These are phyloP conservation scores for Nitzschia palea DNA, from an alignment of 108 stramenopile genomes.

Conservation along the genomic window DNA sequence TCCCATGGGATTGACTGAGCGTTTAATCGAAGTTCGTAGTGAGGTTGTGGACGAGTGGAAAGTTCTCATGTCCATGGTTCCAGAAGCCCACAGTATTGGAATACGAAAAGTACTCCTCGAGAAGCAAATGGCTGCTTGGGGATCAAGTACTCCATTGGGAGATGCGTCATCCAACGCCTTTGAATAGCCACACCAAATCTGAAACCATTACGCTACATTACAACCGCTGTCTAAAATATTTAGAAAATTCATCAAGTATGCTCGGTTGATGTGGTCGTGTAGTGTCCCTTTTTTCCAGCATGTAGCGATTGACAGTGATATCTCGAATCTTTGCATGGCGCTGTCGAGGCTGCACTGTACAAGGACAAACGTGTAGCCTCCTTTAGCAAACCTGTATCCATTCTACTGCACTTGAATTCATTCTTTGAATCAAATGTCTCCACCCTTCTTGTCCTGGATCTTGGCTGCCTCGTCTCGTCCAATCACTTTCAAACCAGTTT, in stretches of 20 bases:
- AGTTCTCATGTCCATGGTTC: conserved; percentile 47
- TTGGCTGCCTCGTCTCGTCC: conserved; percentile 65
- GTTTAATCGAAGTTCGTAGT: conserved; percentile 47
- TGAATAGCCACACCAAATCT: too few relatives aligned
- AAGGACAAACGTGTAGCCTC: too few relatives aligned
- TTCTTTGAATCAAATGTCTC: background rate
- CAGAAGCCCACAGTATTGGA: conserved; percentile 39
- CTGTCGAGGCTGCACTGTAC: too few relatives aligned
- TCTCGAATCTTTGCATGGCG: too few relatives aligned
- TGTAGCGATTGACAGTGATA: too few relatives aligned
- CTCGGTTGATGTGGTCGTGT: too few relatives aligned
- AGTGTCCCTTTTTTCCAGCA: too few relatives aligned
- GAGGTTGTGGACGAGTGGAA: conserved; percentile 57
- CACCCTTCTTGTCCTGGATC: background rate
- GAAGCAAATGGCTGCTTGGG: conserved; percentile 39
- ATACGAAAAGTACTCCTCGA: conserved; percentile 46
- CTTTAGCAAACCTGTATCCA: too few relatives aligned
- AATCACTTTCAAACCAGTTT: conserved; percentile 78
- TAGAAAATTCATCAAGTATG: too few relatives aligned
- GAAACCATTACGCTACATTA: too few relatives aligned
- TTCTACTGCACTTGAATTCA: too few relatives aligned
- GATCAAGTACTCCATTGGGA: conserved; percentile 11
- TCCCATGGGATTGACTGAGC: conserved; percentile 58
- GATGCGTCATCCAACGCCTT: background rate
- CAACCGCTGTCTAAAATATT: too few relatives aligned